Conservation (phyloP, 192 early-diverging fungal genomes). For the Coemansia sp. region DNA sequence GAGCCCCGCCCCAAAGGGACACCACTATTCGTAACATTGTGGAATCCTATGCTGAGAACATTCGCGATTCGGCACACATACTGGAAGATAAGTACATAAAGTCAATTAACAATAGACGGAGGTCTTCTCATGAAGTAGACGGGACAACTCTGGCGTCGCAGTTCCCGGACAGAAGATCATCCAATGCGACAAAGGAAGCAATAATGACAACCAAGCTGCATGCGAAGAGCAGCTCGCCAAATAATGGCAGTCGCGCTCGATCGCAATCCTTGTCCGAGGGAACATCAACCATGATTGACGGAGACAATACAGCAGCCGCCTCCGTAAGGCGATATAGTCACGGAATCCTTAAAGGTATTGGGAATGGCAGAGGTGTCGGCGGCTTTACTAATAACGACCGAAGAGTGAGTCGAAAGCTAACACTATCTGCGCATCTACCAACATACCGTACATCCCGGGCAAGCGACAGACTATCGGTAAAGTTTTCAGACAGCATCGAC, state of each 20-base stretch:
- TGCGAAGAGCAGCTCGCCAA: not conserved
- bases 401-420: constrained; percentile 34
- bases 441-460: constrained; percentile 20
- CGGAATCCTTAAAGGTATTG: not conserved
- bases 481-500: constrained; percentile 18
- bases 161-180: not conserved
- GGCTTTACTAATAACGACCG: not conserved
- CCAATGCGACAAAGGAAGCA: not conserved
- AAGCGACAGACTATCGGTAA: constrained; percentile 13
- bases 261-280: constrained; percentile 17
- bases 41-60: constrained; percentile 24
- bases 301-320: not conserved
- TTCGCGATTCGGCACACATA: constrained; percentile 21
- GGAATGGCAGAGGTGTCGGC: not conserved
- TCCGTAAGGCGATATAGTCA: constrained; percentile 9
- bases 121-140: not conserved
- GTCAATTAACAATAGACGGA: not conserved
- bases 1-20: not conserved
- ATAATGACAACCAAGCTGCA: not conserved
- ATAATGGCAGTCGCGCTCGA: not conserved
- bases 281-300: constrained; percentile 30
- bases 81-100: constrained; percentile 12
- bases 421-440: constrained; percentile 21
- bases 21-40: constrained; percentile 15
- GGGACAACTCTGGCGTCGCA: not conserved